Conservation (phyloP, 2,329 filamentous ascomycete genomes). For the Neobulgaria alba region DNA sequence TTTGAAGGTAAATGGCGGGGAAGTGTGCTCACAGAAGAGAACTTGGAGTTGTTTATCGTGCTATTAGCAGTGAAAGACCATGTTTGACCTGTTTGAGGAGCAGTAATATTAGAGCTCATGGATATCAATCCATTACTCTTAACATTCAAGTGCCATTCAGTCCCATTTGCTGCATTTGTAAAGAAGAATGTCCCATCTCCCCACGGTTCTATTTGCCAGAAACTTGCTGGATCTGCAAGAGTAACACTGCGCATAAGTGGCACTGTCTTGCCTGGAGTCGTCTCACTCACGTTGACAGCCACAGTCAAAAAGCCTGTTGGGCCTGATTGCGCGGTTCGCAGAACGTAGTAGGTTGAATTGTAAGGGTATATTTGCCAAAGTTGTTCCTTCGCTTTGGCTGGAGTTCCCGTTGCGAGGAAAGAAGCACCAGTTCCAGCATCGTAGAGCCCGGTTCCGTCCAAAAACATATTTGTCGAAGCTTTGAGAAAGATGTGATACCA, state of each 20-base stretch:
- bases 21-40: conserved; percentile 7
- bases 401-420: conserved; percentile 8
- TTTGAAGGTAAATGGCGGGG: too few relatives aligned
- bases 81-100: conserved; percentile 6
- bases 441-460: conserved; percentile 3
- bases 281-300: not conserved
- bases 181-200: conserved; percentile 15
- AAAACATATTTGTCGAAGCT: not conserved
- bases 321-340: conserved; percentile 7
- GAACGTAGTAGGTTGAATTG: conserved; percentile 9
- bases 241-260: conserved; percentile 7
- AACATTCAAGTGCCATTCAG: conserved; percentile 9
- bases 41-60: conserved; percentile 7
- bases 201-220: conserved; percentile 15
- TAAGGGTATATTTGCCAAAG: conserved; percentile 15
- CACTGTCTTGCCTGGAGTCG: conserved; percentile 9
- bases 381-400: conserved; percentile 4
- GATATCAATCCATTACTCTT: conserved; percentile 8
- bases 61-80: conserved; percentile 7
- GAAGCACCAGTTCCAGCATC: conserved; percentile 2
- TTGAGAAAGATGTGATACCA: conserved; percentile 3
- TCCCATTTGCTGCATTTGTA: conserved; percentile 12
- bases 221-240: conserved; percentile 8
- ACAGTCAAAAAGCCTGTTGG: conserved; percentile 6
- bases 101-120: conserved; percentile 13